phyloP scores from a whole-genome alignment of 164 flowering plant genomes.

The Warburgia ugandensis region DNA sequence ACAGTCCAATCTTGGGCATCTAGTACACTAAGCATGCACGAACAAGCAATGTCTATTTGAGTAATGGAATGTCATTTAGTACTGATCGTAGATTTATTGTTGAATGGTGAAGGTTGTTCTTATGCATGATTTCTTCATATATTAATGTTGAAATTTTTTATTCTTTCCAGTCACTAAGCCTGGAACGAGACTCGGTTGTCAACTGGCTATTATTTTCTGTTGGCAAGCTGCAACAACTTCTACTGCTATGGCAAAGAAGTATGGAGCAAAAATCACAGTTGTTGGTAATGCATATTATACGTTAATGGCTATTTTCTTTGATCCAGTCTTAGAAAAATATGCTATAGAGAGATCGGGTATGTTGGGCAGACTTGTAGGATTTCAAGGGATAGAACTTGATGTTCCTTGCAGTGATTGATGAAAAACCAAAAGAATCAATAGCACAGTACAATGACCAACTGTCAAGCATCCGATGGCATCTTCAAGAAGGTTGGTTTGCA shows the following conservation, averaged over 20 bases:
- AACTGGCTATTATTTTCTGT: no score
- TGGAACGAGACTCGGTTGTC: no score
- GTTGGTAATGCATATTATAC: conserved; percentile 54
- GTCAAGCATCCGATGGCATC: conserved; percentile 92
- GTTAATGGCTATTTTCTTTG: neutral
- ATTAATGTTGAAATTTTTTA: no score
- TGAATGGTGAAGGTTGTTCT: no score
- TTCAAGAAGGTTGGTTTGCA: conserved; percentile 67
- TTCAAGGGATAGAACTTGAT: conserved; percentile 24
- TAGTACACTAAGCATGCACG: no score
- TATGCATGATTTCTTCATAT: neutral
- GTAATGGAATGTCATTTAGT: no score
- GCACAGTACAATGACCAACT: conserved; percentile 84
- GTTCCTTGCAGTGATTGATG: conserved; percentile 83
- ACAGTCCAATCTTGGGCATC: no score
- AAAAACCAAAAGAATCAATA: conserved; percentile 57
- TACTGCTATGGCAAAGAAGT: conserved; percentile 87
- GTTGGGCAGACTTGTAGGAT: conserved; percentile 16
- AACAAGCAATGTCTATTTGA: no score
- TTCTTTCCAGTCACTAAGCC: no score
- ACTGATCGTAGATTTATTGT: no score
- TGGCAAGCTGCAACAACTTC: conserved; percentile 76
- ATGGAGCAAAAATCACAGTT: conserved; percentile 95
- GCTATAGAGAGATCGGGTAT: conserved; percentile 11
- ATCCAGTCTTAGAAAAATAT: conserved; percentile 2